Evolutionary conservation across 2,329 filamentous ascomycete genomes (phyloP), one percentile per base, ranked within the genome.

Genomic region (Furcasterigmium furcatum): DNA sequence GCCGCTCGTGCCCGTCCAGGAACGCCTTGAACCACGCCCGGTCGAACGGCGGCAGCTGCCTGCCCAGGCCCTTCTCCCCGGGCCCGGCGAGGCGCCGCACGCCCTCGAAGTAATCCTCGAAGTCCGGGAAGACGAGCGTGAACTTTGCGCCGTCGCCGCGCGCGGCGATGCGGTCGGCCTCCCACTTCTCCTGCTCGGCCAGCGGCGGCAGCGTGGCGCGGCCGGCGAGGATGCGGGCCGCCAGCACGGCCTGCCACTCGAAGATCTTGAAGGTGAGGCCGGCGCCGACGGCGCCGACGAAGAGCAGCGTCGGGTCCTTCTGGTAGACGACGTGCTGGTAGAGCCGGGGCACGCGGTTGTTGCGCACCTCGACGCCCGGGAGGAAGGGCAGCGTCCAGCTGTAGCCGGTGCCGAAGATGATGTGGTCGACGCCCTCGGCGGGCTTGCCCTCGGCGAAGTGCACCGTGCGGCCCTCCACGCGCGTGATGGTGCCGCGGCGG

Each of bases 371-470:
- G 0, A 84, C 66, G 2, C 70, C 56, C 0, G 77, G 77, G 1
- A 84, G 58, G 55, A 85, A 86, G 0, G 81, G 82, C 0, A 85
- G 58, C 0, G 78, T 80, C 80, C 80, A 86, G 21, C 69, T 74
- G 58, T 84, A 86, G 0, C 84, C 84, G 0, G 84, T 87, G 19
- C 81, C 82, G 47, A 87, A 83, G 51, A 87, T 76, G 49, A 87
- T 70, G 53, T 77, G 58, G 58, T 87, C 83, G 13, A 87, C 76
- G 16, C 76, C 66, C 0, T 67, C 51, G 7, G 82, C 66, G 1
- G 58, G 65, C 1, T 66, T 72, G 2, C 80, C 80, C 50, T 85
- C 78, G 27, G 71, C 65, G 40, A 86, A 79, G 46, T 78, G 66
- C 0, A 84, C 75, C 1, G 71, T 76, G 19, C 71, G 61, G 0